Percentiles rank a stretch among this genome's conserved stretches.
Conservation (phyloP, 495 filamentous ascomycete genomes). For the Daldinia childiae region DNA sequence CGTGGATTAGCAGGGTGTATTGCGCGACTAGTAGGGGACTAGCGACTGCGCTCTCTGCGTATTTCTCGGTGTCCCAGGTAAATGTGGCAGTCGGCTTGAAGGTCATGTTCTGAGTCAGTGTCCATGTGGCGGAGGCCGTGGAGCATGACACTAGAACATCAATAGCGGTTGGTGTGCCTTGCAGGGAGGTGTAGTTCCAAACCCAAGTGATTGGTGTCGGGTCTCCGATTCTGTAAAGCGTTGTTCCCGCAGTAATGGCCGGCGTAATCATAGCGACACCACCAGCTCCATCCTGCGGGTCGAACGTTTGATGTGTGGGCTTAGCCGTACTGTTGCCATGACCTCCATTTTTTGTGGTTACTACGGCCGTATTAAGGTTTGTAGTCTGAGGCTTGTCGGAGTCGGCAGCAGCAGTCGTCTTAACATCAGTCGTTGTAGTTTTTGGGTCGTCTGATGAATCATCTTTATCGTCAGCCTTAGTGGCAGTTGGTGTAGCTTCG, state of each 20-base stretch:
- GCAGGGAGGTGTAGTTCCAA: conserved; percentile 95
- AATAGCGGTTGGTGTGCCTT: conserved; percentile 76
- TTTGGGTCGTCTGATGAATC: conserved; percentile 11
- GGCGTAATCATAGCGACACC: conserved; percentile 87
- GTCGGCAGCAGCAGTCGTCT: conserved; percentile 10
- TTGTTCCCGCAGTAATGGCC: conserved; percentile 61
- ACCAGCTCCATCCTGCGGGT: conserved; percentile 72
- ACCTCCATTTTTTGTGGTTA: conserved; percentile 13
- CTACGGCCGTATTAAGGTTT: conserved; percentile 51
- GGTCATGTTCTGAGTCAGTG: conserved; percentile 64
- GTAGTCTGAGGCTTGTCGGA: conserved; percentile 24
- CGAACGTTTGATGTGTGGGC: conserved; percentile 62
- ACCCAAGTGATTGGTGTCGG: conserved; percentile 81
- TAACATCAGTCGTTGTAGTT: neutral
- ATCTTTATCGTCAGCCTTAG: conserved; percentile 1
- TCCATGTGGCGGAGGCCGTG: conserved; percentile 54
- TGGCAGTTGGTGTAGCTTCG: conserved; percentile 19
- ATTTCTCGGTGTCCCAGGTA: conserved; percentile 83
- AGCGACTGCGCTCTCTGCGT: conserved; percentile 67
- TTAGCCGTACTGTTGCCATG: conserved; percentile 50
- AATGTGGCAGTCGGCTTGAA: conserved; percentile 54
- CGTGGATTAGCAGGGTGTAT: conserved; percentile 88
- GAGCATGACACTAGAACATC: conserved; percentile 86
- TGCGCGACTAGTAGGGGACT: conserved; percentile 72
- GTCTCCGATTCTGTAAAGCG: conserved; percentile 90